Conservation (phyloP, 805 yeast genomes). For the Starmerella bombi region DNA sequence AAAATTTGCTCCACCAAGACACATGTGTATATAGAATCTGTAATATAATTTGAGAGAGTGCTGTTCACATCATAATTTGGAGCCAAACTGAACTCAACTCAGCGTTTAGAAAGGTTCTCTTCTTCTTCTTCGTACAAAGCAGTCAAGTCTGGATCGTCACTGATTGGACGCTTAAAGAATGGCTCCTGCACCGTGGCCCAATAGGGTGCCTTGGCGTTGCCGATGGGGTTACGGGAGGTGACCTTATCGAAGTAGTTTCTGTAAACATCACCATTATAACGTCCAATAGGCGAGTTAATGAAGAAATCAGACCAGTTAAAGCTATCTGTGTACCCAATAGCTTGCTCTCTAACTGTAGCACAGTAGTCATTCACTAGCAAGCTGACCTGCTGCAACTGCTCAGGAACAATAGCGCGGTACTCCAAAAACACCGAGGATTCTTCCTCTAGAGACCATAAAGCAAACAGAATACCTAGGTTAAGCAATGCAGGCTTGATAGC, state of each 20-base stretch:
- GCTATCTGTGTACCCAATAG: slow-evolving; percentile 65
- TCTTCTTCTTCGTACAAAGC: slow-evolving; percentile 18
- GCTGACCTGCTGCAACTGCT: slow-evolving; percentile 32
- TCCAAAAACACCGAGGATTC: slow-evolving; percentile 62
- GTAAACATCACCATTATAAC: slow-evolving; percentile 67
- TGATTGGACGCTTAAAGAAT: slow-evolving; percentile 21
- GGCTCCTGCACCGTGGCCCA: slow-evolving; percentile 26
- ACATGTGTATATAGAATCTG: no score
- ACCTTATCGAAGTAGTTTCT: slow-evolving; percentile 53
- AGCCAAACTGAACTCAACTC: no score
- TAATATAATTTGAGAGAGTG: no score
- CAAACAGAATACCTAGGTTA: slow-evolving; percentile 31
- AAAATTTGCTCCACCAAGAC: no score
- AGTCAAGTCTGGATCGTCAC: slow-evolving; percentile 12
- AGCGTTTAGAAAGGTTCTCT: no score
- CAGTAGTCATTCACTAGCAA: slow-evolving; percentile 36
- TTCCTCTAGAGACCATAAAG: slow-evolving; percentile 50
- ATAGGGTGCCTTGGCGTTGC: slow-evolving; percentile 44
- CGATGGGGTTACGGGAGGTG: slow-evolving; percentile 36
- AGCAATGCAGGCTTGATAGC: slow-evolving; percentile 12
- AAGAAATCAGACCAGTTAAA: slow-evolving; percentile 67
- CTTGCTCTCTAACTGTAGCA: slow-evolving; percentile 45
- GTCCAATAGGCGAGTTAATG: slow-evolving; percentile 69
- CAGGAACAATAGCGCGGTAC: slow-evolving; percentile 40
- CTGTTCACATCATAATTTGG: no score